phyloP scores from a whole-genome alignment of 495 filamentous ascomycete species.

The Stereocaulon alpinum region DNA sequence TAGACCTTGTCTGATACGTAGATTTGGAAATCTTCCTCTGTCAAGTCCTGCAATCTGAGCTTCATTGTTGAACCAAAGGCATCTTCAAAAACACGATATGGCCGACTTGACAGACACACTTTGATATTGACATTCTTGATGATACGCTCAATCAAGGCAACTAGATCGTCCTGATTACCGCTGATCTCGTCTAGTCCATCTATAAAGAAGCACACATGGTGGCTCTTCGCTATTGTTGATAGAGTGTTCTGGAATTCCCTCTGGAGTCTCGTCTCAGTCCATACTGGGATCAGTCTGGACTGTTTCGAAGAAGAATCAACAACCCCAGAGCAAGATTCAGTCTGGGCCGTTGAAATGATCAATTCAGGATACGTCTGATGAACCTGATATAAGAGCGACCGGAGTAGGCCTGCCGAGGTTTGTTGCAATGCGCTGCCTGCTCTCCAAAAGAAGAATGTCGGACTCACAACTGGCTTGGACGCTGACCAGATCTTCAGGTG shows the following conservation, averaged over 20 bases:
- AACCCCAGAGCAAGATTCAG: too few relatives aligned
- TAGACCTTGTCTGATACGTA: slow-evolving; percentile 2
- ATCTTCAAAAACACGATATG: neutral
- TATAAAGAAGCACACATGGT: slow-evolving; percentile 3
- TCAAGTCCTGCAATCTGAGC: slow-evolving; percentile 6
- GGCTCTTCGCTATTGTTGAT: neutral
- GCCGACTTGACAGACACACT: slow-evolving; percentile 10
- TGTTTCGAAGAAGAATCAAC: too few relatives aligned
- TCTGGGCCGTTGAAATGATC: neutral
- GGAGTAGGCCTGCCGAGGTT: slow-evolving; percentile 33
- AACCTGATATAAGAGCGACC: slow-evolving; percentile 33
- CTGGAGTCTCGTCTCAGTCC: slow-evolving; percentile 3
- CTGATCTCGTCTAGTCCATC: slow-evolving; percentile 10
- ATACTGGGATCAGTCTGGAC: neutral
- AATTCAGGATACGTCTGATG: slow-evolving; percentile 12
- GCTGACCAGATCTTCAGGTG: neutral
- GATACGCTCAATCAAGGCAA: neutral
- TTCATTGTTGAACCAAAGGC: slow-evolving; percentile 1
- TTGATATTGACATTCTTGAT: neutral
- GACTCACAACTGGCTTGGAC: neutral
- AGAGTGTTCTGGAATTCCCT: neutral
- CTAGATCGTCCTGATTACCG: slow-evolving; percentile 5
- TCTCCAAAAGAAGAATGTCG: slow-evolving; percentile 37
- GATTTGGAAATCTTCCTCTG: neutral
- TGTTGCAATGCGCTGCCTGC: slow-evolving; percentile 30